phyloP scores from a whole-genome alignment of 2,329 filamentous ascomycete genomes.

The Nemania sp. region DNA sequence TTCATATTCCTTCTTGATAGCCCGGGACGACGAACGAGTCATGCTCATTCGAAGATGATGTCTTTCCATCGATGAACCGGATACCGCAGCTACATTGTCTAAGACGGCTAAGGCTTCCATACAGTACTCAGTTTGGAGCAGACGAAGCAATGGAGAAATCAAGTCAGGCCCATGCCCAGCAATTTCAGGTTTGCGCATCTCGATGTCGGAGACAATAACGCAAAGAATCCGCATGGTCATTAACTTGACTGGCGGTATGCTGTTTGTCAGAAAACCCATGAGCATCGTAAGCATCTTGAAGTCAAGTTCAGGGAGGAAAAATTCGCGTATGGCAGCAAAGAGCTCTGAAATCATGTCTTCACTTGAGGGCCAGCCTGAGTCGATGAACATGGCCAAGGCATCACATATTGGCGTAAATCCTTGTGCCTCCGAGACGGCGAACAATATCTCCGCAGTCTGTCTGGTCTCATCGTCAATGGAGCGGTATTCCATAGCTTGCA shows the following conservation, averaged over 20 bases:
- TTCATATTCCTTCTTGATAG: slow-evolving; percentile 93
- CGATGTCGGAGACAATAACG: slow-evolving; percentile 85
- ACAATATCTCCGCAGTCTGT: slow-evolving; percentile 75
- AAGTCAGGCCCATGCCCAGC: slow-evolving; percentile 92
- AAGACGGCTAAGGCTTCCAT: slow-evolving; percentile 91
- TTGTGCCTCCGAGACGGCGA: slow-evolving; percentile 78
- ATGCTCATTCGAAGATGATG: slow-evolving; percentile 98
- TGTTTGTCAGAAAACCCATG: slow-evolving; percentile 91
- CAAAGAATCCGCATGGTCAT: slow-evolving; percentile 93
- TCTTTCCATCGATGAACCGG: slow-evolving; percentile 90
- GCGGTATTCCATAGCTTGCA: slow-evolving; percentile 80
- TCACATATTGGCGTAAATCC: slow-evolving; percentile 74
- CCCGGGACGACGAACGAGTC: slow-evolving; percentile 86
- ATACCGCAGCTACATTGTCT: slow-evolving; percentile 95
- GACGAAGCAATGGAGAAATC: slow-evolving; percentile 88
- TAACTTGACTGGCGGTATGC: slow-evolving; percentile 87
- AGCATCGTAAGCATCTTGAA: slow-evolving; percentile 89
- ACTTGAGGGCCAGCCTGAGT: slow-evolving; percentile 72
- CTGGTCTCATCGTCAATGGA: slow-evolving; percentile 67
- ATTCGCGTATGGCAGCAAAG: slow-evolving; percentile 77
- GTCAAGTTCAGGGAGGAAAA: slow-evolving; percentile 85
- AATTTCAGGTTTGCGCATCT: slow-evolving; percentile 92
- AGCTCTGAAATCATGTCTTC: slow-evolving; percentile 82
- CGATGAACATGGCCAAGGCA: slow-evolving; percentile 77
- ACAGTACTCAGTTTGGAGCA: slow-evolving; percentile 93